phyloP scores from a whole-genome alignment of 192 early-diverging fungal genomes.

The Backusella morwellensis region DNA sequence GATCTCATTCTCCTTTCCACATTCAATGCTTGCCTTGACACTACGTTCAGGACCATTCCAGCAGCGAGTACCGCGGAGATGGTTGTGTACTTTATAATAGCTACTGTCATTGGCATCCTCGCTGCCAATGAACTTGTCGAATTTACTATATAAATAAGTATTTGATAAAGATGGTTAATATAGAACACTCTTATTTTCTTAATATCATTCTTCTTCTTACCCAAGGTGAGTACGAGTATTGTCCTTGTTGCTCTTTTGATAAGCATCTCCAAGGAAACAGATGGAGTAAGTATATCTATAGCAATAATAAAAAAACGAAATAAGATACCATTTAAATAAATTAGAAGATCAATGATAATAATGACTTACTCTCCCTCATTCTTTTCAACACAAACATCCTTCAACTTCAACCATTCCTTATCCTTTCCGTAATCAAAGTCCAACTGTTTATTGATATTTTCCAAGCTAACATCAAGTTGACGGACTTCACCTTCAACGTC shows the following conservation, averaged over 20 bases:
- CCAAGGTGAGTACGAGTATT: slow-evolving; percentile 50
- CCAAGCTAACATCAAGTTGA: slow-evolving; percentile 29
- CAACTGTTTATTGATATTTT: slow-evolving; percentile 51
- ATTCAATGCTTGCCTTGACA: slow-evolving; percentile 64
- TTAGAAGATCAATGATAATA: neutral
- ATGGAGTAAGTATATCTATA: slow-evolving; percentile 58
- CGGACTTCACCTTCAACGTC: slow-evolving; percentile 28
- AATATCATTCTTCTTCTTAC: slow-evolving; percentile 27
- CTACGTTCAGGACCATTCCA: slow-evolving; percentile 92
- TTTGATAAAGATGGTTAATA: slow-evolving; percentile 2
- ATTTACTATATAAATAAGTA: slow-evolving; percentile 34
- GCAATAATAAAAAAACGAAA: neutral
- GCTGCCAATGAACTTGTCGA: slow-evolving; percentile 40
- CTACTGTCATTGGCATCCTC: slow-evolving; percentile 31
- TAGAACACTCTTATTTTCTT: neutral
- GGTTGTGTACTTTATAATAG: slow-evolving; percentile 61
- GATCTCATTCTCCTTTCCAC: slow-evolving; percentile 69
- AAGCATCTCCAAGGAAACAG: slow-evolving; percentile 76
- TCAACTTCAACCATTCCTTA: slow-evolving; percentile 65
- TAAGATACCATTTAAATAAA: slow-evolving; percentile 41
- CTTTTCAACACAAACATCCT: slow-evolving; percentile 66
- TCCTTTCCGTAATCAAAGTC: slow-evolving; percentile 70
- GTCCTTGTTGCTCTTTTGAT: slow-evolving; percentile 71
- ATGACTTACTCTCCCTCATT: slow-evolving; percentile 65
- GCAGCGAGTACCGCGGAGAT: slow-evolving; percentile 75